Conservation (phyloP, 2,329 filamentous ascomycete genomes). For the Chaetomiaceae sp. region DNA sequence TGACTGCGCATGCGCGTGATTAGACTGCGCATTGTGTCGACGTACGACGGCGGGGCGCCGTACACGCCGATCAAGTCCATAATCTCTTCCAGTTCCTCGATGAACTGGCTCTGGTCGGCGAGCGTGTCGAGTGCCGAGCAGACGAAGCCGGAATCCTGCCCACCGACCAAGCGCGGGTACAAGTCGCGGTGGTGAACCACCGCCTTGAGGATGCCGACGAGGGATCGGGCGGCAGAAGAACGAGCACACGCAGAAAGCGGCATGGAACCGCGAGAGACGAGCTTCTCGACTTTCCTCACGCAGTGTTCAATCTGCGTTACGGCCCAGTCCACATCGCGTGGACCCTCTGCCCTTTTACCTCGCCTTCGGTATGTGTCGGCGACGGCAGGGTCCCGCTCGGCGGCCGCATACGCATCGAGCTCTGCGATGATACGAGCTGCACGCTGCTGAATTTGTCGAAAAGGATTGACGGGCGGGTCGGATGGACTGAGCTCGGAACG, state of each 20-base stretch:
- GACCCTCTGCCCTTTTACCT: conserved; percentile 26
- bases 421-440: conserved; percentile 41
- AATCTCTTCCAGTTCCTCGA: conserved; percentile 33
- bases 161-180: conserved; percentile 43
- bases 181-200: conserved; percentile 43
- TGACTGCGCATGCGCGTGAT: conserved; percentile 26
- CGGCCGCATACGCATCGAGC: conserved; percentile 32
- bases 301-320: conserved; percentile 40
- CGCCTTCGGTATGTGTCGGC: conserved; percentile 7
- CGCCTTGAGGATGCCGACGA: conserved; percentile 42
- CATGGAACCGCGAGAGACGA: conserved; percentile 32
- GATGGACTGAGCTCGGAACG: conserved; percentile 39
- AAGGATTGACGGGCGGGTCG: conserved; percentile 41
- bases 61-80: conserved; percentile 24
- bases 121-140: conserved; percentile 39
- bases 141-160: conserved; percentile 39
- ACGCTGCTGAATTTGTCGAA: conserved; percentile 43
- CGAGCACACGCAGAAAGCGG: conserved; percentile 36
- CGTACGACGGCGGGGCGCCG: conserved; percentile 27
- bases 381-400: conserved; percentile 7
- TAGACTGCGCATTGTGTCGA: conserved; percentile 27
- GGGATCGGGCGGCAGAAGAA: conserved; percentile 40
- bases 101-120: conserved; percentile 39
- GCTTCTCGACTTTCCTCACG: conserved; percentile 37
- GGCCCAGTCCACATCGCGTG: conserved; percentile 43